Evolutionary conservation across 2,329 filamentous ascomycete species (phyloP), one percentile per base, ranked within the genome.

Genomic region (Ilyonectria sp.): DNA sequence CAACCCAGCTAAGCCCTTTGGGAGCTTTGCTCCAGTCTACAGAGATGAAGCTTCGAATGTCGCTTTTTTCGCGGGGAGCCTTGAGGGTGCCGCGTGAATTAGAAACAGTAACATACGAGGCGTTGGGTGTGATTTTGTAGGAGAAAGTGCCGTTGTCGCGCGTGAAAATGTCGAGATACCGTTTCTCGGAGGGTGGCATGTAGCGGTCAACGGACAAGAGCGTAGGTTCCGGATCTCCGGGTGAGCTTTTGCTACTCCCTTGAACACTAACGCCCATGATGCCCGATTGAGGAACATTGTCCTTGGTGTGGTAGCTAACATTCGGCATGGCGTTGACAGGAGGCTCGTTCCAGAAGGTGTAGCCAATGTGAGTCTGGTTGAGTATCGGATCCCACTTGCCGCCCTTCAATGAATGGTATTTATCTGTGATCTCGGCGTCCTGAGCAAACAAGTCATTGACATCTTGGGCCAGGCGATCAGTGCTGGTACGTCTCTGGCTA

Each of bases 1-100:
- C 40, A 43, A 43, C 40, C 40, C 17, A 43, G 17, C 40, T 43
- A 19, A 43, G 40, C 15, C 40, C 40, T 43, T 81, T 84, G 10
- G 82, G 80, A 0, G 79, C 79, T 3, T 70, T 15, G 15, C n/a
- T 43, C 40, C 40, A 43, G 40, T 43, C 68, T 0, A 43, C 40
- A 8, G 40, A 43, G 17, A 43, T 43, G 17, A n/a, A 17, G 6
- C 40, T 43, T n/a, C 40, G 40, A 43, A n/a, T 43, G 17, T 43
- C 40, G 40, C 40, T 43, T 43, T n/a, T 43, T 17, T 43, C 40
- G 8, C 40, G 17, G 17, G 40, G 40, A 43, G 40, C 40, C 15
- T n/a, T 43, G 17, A 43, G 40, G 7, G 40, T 43, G 15, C 40
- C 40, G 15, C 17, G 15, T n/a, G 40, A 43, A 43, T 43, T 43